Evolutionary conservation across 2,329 filamentous ascomycete genomes (phyloP), one percentile per base, ranked within the genome.

Genomic region (Alternaria sp.): DNA sequence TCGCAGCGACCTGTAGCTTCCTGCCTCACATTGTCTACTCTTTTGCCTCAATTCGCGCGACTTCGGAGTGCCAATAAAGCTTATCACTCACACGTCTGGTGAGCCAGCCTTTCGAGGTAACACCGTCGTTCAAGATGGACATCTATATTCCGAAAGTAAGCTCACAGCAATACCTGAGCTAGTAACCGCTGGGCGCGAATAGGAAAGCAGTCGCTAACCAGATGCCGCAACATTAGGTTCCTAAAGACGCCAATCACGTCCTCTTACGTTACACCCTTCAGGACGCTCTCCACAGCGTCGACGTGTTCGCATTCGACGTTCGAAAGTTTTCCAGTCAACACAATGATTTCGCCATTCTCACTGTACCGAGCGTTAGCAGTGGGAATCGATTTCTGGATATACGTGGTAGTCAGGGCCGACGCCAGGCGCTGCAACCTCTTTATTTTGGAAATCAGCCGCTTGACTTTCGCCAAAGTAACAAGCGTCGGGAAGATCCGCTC

Each of bases 381-480:
- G 85, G 78, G 0, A 61, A 78, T n/a, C 66, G 46, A 3, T 87
- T 88, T 67, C 73, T 87, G 6, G 55, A 66, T 5, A 59, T 64
- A 6, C 76, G 80, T 62, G 79, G 80, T 28, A 64, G 33, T 33
- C 60, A 18, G 25, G 68, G 53, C 55, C 68, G 15, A 64, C 65
- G 28, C 28, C 30, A 15, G 44, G 69, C 37, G 28, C 46, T 53
- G 21, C 45, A 7, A 14, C 64, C 20, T 26, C 54, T 72, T 18
- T 15, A 59, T 30, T 66, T 71, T 21, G 54, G 62, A 4, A 59
- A 55, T 18, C 49, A 60, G 23, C 30, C 49, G 10, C 61, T 78
- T 9, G 63, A 37, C 11, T 70, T 61, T 54, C 63, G 58, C 11
- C 54, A 58, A 4, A 71, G 69, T 54, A 70, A 71, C 37, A 69